Percentiles rank a stretch among this genome's conserved stretches.
Conservation (phyloP, 306 rosid genomes). For the Sindora glabra region DNA sequence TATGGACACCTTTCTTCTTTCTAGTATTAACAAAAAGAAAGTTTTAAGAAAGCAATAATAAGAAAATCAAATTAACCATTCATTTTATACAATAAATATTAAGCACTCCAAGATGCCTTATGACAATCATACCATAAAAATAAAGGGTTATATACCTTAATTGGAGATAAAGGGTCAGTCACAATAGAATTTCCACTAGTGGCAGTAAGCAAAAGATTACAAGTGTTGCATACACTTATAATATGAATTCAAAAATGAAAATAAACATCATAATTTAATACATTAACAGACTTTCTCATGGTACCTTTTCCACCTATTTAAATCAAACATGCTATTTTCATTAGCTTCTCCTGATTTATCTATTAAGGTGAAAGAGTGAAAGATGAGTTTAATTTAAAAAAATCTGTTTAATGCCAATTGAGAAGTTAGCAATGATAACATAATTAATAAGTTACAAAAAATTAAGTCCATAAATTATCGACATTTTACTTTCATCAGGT, state of each 20-base stretch:
- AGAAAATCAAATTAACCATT: not conserved
- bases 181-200: too few relatives aligned
- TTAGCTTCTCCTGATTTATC: conserved; percentile 79
- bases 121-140: too few relatives aligned
- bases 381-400: not conserved
- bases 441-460: too few relatives aligned
- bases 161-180: not conserved
- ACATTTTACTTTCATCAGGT: too few relatives aligned
- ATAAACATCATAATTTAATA: not conserved
- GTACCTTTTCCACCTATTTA: conserved; percentile 97
- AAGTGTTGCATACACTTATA: too few relatives aligned
- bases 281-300: conserved; percentile 55
- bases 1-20: conserved; percentile 99
- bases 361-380: conserved; percentile 1
- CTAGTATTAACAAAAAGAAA: conserved; percentile 26
- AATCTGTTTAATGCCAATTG: not conserved
- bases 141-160: not conserved
- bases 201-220: not conserved
- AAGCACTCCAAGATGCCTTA: not conserved
- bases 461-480: too few relatives aligned
- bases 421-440: not conserved
- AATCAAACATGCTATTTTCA: conserved; percentile 92
- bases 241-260: too few relatives aligned
- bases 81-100: not conserved
- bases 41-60: not conserved